Evolutionary conservation across 176 grass and related monocot genomes (phyloP), one percentile per base, ranked within the genome.

Genomic region (Secale cereale): DNA sequence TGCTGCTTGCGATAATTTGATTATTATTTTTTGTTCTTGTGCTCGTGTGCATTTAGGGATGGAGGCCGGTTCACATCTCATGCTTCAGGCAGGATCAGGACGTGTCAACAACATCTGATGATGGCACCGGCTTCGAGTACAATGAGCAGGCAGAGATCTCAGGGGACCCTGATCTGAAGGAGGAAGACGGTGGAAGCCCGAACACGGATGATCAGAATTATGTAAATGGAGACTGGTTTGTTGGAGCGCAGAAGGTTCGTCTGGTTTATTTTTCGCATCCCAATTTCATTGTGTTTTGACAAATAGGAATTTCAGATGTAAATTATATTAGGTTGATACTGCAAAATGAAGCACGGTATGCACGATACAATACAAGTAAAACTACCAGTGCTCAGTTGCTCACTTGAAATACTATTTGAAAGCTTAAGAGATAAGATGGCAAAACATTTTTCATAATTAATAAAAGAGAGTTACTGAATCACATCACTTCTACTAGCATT

Each of bases 31-130:
- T 23, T 4, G 77, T 81, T 19, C 48, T 52, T 52, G 48, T 52
- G 48, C 35, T 77, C 86, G 46, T 43, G 77, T 56, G 13, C 9
- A 15, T 69, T 35, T 62, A 97, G 95, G 90, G 59, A 80, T 77
- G 88, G 79, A 90, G 76, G 31, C 81, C 64, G 46, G 70, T 83
- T 31, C 86, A 52, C 52, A 43, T 79, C 10, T 91, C 85, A 0
- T 89, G 90, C 87, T 97, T 94, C 68, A 92, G 89, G 75, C 81
- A 89, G 28, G 86, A 85, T 8, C 89, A 88, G 39, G 92, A 91
- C 73, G 90, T 66, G 43, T 77, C 79, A 36, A 84, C 48, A 19
- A 19, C 67, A 43, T 78, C 85, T 31, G 79, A 65, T 16, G 83
- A 87, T 72, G 71, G 57, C 4, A 2, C 29, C 8, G n/a, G 52